Evolutionary conservation across 305 asterid genomes (phyloP), one percentile per base, ranked within the genome.

Genomic region (Rubia tinctorum): DNA sequence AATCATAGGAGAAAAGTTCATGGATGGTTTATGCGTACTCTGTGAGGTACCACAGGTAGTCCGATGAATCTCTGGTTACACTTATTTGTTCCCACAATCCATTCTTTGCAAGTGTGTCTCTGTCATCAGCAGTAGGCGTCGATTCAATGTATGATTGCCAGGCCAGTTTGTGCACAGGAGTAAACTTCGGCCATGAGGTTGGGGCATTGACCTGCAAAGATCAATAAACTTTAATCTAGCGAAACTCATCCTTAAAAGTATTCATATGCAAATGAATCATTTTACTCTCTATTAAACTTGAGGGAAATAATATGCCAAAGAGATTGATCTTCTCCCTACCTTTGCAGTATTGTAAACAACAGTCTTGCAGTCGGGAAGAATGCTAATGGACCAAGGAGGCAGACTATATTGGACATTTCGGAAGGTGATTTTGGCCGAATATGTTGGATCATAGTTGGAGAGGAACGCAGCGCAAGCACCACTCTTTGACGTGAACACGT

Each of bases 331-430:
- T 13, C 39, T 37, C 25, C 88, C 84, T 84, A 92, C 99, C 85
- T 66, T 84, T 25, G 99, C 99, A 15, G 99, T 92, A 86, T 91
- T 94, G 84, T 82, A 92, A 72, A 86, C 95, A 30, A 78, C 99
- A 13, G 84, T 92, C 77, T 86, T 89, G 92, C 99, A 94, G 81
- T 90, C 97, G 0, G 97, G 99, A 68, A 94, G 86, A 80, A 94
- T 92, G 82, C 91, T 89, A 80, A 94, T 87, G 44, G 99, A 94
- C 99, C 99, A 94, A 34, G 99, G 90, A 76, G 98, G 99, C 80
- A 94, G 70, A 75, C 87, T 81, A 61, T 94, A 89, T 60, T 83
- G 91, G 74, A 34, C 62, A 78, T 89, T 86, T 67, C 76, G 81
- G 78, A 90, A 92, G 62, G 82, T 82, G 71, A 92, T 77, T 76